Conservation (phyloP, 78 protist genomes). For the Emiliania huxleyi region DNA sequence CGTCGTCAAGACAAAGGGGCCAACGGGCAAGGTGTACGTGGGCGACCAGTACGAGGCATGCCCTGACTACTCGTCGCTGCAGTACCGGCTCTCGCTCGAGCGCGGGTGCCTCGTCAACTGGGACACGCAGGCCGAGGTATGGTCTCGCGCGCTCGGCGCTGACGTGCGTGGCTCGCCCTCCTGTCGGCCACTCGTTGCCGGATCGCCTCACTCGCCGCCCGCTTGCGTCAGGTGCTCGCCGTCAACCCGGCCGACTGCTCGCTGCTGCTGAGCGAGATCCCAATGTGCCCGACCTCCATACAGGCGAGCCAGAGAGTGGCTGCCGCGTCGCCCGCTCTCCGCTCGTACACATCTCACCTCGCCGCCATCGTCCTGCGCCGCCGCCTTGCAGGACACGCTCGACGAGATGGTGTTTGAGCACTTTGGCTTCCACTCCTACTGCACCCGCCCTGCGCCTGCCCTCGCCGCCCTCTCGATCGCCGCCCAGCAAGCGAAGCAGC, state of each 20-base stretch:
- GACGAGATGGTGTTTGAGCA: slow-evolving; percentile 70
- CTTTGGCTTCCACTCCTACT: slow-evolving; percentile 58
- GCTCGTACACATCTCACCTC: no score
- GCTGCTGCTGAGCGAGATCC: slow-evolving; percentile 65
- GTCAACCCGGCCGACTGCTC: slow-evolving; percentile 33
- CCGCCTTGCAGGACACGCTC: slow-evolving; percentile 22
- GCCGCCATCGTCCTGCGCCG: no score
- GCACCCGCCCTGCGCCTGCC: background rate
- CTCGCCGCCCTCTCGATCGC: slow-evolving; percentile 31
- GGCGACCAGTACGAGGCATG: slow-evolving; percentile 48
- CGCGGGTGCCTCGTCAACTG: slow-evolving; percentile 70
- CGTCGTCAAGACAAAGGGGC: background rate
- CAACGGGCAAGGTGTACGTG: background rate
- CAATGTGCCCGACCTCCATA: slow-evolving; percentile 52
- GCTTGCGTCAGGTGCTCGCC: no score
- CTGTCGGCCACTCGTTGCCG: no score
- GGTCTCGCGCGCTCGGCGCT: slow-evolving; percentile 56
- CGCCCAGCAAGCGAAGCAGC: background rate
- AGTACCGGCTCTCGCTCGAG: slow-evolving; percentile 51
- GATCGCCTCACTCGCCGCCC: no score
- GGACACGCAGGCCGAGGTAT: slow-evolving; percentile 63
- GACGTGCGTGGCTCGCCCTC: no score
- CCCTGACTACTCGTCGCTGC: slow-evolving; percentile 36
- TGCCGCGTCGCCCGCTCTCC: no score
- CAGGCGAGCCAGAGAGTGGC: no score